phyloP scores from a whole-genome alignment of 2,329 filamentous ascomycete genomes.

The Epichloe uncinata region DNA sequence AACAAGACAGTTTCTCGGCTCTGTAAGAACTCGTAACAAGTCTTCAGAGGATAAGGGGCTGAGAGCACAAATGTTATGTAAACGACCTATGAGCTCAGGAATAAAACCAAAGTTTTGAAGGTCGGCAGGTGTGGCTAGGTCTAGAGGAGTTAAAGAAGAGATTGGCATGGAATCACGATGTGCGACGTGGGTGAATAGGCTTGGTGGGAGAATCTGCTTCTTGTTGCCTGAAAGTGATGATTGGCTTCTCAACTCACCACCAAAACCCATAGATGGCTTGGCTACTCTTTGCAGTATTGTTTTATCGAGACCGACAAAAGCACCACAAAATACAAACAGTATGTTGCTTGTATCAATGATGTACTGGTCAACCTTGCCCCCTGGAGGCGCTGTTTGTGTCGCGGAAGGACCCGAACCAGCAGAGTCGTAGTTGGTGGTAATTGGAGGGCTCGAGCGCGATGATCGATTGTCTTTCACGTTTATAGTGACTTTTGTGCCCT shows the following conservation, averaged over 20 bases:
- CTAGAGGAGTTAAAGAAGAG: conserved; percentile 39
- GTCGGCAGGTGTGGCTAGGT: conserved; percentile 62
- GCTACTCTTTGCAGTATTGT: conserved; percentile 76
- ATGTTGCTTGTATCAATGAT: conserved; percentile 91
- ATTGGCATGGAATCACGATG: conserved; percentile 31
- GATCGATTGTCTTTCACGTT: conserved; percentile 70
- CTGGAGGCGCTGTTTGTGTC: conserved; percentile 31
- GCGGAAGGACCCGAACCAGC: conserved; percentile 29
- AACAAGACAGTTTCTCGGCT: conserved; percentile 78
- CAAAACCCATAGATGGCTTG: conserved; percentile 79
- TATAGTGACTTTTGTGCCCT: conserved; percentile 86
- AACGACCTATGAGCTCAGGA: conserved; percentile 86
- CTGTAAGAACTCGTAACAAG: conserved; percentile 78
- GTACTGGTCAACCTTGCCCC: conserved; percentile 46
- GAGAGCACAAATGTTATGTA: conserved; percentile 80
- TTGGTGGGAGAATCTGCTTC: conserved; percentile 48
- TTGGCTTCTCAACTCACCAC: conserved; percentile 58
- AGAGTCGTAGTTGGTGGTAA: conserved; percentile 39
- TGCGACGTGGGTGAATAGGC: conserved; percentile 43
- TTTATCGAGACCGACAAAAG: conserved; percentile 87
- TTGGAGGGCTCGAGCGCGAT: conserved; percentile 36
- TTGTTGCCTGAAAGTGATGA: conserved; percentile 34
- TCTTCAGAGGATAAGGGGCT: conserved; percentile 55
- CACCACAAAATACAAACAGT: conserved; percentile 90
- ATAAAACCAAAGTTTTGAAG: conserved; percentile 83